Evolutionary conservation across 306 rosid genomes (phyloP).

Genomic region (Datisca glomerata): DNA sequence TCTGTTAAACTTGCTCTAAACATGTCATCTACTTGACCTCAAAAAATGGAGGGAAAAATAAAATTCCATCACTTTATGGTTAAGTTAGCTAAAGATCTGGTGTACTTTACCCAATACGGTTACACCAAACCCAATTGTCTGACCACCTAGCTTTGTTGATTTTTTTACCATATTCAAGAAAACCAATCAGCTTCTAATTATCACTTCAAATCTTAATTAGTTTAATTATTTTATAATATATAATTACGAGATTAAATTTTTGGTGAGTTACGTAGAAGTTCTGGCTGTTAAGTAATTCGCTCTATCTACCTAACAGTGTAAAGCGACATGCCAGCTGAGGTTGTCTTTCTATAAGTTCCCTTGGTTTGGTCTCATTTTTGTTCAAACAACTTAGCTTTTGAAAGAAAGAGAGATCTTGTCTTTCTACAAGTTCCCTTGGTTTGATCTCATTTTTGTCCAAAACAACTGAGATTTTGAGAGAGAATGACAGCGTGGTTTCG

Average conservation of each 20-base stretch:
- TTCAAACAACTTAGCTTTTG: too few species aligned
- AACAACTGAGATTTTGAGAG: background rate
- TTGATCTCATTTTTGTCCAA: too few species aligned
- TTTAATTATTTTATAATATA: too few species aligned
- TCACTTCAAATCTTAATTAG: too few species aligned
- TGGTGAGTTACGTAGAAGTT: too few species aligned
- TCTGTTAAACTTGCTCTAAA: background rate
- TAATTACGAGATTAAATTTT: too few species aligned
- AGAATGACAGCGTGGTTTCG: background rate
- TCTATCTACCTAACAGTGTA: background rate
- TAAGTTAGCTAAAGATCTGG: background rate
- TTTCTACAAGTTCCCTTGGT: too few species aligned
- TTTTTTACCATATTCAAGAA: background rate
- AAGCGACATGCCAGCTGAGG: too few species aligned
- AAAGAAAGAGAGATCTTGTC: too few species aligned
- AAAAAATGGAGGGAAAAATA: background rate
- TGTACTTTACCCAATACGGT: background rate
- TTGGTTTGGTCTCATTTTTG: too few species aligned
- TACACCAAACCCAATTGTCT: background rate
- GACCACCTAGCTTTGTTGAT: background rate
- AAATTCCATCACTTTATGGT: background rate
- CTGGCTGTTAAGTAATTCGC: background rate
- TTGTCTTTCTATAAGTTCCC: too few species aligned
- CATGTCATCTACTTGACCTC: background rate
- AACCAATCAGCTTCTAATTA: too few species aligned